phyloP scores from a whole-genome alignment of 345 rosid genomes.

The Chamaenerion angustifolium region DNA sequence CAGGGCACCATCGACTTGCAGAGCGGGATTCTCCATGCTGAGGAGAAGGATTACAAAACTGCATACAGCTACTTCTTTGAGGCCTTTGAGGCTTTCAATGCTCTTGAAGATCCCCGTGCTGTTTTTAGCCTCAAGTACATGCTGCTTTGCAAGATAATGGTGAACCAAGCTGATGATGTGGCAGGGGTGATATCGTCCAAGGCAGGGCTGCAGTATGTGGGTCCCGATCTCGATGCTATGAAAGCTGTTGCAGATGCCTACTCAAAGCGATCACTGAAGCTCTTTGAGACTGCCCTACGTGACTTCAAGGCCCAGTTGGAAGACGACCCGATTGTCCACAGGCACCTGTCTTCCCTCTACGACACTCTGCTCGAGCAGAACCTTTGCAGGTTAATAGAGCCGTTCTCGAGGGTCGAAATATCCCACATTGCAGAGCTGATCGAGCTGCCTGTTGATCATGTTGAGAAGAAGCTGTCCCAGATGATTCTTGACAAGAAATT shows the following conservation, averaged over 20 bases:
- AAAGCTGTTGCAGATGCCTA: conserved; percentile 97
- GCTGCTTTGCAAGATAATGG: conserved; percentile 93
- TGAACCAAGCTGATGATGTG: conserved; percentile 91
- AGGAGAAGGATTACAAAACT: conserved; percentile 96
- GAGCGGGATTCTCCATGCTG: conserved; percentile 97
- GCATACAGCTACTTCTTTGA: conserved; percentile 92
- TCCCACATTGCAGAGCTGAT: conserved; percentile 72
- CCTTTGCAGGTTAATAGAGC: conserved; percentile 85
- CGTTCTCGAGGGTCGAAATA: conserved; percentile 85
- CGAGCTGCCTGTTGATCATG: conserved; percentile 53
- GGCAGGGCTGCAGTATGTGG: conserved; percentile 79
- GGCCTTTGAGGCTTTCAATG: conserved; percentile 88
- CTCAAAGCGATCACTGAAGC: conserved; percentile 70
- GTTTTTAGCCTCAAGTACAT: conserved; percentile 88
- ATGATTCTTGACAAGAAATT: conserved; percentile 95
- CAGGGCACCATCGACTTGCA: conserved; percentile 93
- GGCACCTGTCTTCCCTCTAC: conserved; percentile 85
- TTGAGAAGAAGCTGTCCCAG: conserved; percentile 91
- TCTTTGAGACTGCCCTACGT: conserved; percentile 68
- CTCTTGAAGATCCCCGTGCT: conserved; percentile 81
- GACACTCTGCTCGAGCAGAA: conserved; percentile 89
- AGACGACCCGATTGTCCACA: conserved; percentile 92
- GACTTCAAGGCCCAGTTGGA: conserved; percentile 74
- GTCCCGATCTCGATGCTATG: conserved; percentile 88
- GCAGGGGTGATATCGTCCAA: conserved; percentile 81